Evolutionary conservation across 2,329 filamentous ascomycete genomes (phyloP).

Genomic region (Alternaria dauci): DNA sequence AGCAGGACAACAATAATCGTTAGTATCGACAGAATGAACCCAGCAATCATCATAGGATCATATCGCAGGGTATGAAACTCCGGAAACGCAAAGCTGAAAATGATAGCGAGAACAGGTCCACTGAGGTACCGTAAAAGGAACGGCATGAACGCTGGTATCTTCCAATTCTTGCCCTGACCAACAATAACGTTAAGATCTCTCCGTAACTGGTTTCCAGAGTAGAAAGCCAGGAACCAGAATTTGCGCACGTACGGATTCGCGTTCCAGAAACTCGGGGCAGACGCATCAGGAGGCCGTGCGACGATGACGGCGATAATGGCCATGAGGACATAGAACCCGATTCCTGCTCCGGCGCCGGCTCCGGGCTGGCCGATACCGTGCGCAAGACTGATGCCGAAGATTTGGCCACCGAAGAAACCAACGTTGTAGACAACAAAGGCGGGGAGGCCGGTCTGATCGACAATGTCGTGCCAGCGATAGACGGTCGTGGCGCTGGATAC

Average conservation of each 20-base stretch:
- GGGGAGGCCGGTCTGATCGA: conserved; percentile 55
- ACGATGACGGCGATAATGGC: conserved; percentile 52
- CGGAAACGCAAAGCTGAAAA: conserved; percentile 47
- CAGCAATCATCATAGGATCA: conserved; percentile 49
- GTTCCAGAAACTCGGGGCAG: conserved; percentile 56
- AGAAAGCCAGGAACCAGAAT: conserved; percentile 65
- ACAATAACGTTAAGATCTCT: conserved; percentile 65
- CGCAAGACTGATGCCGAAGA: conserved; percentile 61
- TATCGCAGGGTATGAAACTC: conserved; percentile 43
- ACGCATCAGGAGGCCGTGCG: conserved; percentile 54
- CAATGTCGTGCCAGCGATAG: conserved; percentile 62
- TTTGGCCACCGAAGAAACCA: conserved; percentile 63
- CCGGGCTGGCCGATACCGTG: conserved; percentile 55
- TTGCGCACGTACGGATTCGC: conserved; percentile 50
- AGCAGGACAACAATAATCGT: conserved; percentile 57
- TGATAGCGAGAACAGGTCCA: conserved; percentile 45
- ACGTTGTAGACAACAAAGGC: conserved; percentile 59
- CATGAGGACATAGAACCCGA: conserved; percentile 61
- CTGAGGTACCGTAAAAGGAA: conserved; percentile 52
- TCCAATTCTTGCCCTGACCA: conserved; percentile 64
- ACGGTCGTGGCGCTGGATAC: conserved; percentile 62
- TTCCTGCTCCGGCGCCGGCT: conserved; percentile 61
- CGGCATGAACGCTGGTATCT: conserved; percentile 62
- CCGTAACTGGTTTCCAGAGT: conserved; percentile 62
- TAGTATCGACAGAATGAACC: conserved; percentile 45